A percentile compares a stretch with the other conserved stretches of the same genome.
Conservation (phyloP, 768 basidiomycete species). For the Favolaschia claudopus region DNA sequence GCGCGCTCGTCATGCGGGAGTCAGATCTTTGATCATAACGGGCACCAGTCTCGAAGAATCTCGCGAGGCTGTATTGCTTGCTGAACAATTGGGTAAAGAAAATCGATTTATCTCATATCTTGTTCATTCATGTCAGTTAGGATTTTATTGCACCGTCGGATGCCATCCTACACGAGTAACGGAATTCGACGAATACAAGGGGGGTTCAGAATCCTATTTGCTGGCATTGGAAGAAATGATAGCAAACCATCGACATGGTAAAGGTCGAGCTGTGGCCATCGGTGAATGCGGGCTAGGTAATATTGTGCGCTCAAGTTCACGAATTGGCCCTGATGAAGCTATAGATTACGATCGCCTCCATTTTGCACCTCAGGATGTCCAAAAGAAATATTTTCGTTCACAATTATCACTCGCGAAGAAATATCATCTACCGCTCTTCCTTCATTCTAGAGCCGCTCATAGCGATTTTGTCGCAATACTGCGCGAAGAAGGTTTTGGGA, state of each 20-base stretch:
- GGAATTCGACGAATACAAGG: slow-evolving; percentile 67
- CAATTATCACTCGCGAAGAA: slow-evolving; percentile 75
- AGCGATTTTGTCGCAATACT: slow-evolving; percentile 71
- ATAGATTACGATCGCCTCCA: slow-evolving; percentile 81
- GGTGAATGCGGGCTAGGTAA: slow-evolving; percentile 85
- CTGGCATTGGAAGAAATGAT: slow-evolving; percentile 64
- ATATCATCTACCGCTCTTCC: slow-evolving; percentile 77
- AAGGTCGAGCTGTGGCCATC: slow-evolving; percentile 70
- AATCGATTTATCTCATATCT: neutral
- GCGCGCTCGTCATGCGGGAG: slow-evolving; percentile 65
- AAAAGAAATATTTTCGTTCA: slow-evolving; percentile 71
- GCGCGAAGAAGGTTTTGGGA: slow-evolving; percentile 68
- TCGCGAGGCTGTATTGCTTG: slow-evolving; percentile 63
- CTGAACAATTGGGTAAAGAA: slow-evolving; percentile 57
- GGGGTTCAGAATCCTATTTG: slow-evolving; percentile 69
- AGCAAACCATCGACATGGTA: slow-evolving; percentile 52
- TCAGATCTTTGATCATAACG: slow-evolving; percentile 78
- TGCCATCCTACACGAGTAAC: slow-evolving; percentile 80
- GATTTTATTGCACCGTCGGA: slow-evolving; percentile 76
- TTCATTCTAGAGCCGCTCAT: slow-evolving; percentile 84
- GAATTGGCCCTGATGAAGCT: neutral
- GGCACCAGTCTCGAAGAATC: slow-evolving; percentile 76
- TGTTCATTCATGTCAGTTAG: slow-evolving; percentile 41
- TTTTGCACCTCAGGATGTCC: slow-evolving; percentile 65
- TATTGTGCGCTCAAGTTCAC: slow-evolving; percentile 9